Evolutionary conservation across 192 early-diverging fungal species (phyloP).

Genomic region (Podila verticillata): DNA sequence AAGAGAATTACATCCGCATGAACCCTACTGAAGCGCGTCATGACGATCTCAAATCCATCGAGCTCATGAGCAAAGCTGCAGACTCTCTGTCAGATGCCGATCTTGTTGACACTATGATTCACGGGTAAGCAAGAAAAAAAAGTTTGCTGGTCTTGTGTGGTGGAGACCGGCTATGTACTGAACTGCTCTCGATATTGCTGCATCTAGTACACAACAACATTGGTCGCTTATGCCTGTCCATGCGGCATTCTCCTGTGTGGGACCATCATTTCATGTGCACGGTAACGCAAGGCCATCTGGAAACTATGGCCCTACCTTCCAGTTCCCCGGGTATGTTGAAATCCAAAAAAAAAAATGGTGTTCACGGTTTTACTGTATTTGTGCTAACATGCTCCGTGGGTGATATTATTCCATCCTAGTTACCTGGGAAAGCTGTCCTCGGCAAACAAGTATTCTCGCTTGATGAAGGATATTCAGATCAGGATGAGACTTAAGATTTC

Average conservation of each 20-base stretch:
- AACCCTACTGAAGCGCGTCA: constrained; percentile 58
- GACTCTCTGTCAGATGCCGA: constrained; percentile 88
- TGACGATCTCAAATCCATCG: constrained; percentile 52
- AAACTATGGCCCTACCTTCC: constrained; percentile 38
- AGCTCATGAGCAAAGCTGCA: constrained; percentile 81
- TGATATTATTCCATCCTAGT: constrained; percentile 56
- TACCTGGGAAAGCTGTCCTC: constrained; percentile 95
- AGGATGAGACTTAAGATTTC: constrained; percentile 86
- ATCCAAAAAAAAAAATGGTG: too few relatives aligned
- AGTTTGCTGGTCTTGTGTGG: not conserved
- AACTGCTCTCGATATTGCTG: not conserved
- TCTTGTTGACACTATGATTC: constrained; percentile 78
- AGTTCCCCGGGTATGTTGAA: constrained; percentile 35
- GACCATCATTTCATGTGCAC: constrained; percentile 84
- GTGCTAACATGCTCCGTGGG: not conserved
- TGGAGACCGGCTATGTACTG: too few relatives aligned
- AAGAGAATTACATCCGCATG: constrained; percentile 90
- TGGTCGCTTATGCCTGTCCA: constrained; percentile 94
- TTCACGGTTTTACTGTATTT: not conserved
- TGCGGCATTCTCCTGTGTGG: constrained; percentile 82
- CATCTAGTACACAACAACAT: constrained; percentile 74
- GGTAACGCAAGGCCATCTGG: constrained; percentile 59
- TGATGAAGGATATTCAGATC: constrained; percentile 86
- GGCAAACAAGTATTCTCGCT: constrained; percentile 71
- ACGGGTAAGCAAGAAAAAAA: constrained; percentile 58